Percentiles rank a stretch among this genome's conserved stretches.
phyloP scores from a whole-genome alignment of 257 asterid species.

The Paulownia fortunei region DNA sequence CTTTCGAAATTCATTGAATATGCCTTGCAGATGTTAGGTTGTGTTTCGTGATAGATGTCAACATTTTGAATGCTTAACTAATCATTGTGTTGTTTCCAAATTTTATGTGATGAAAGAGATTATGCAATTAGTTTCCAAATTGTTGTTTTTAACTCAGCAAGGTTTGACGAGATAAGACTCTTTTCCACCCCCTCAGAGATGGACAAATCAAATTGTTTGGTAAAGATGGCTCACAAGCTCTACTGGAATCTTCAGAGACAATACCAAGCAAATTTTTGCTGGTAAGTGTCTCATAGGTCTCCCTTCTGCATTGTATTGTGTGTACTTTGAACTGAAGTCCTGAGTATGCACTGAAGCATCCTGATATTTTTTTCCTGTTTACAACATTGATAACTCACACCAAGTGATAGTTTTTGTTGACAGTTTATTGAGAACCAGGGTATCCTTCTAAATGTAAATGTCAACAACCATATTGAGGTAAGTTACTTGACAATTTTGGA shows the following conservation, averaged over 20 bases:
- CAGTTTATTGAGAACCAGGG: conserved; percentile 87
- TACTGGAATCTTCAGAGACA: conserved; percentile 69
- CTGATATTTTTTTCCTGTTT: not conserved
- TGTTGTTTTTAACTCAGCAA: not conserved
- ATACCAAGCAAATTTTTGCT: conserved; percentile 69
- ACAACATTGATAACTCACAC: conserved; percentile 17
- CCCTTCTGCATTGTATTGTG: not conserved
- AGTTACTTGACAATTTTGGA: conserved; percentile 30
- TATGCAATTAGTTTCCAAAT: not conserved
- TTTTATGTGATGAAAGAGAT: conserved; percentile 10
- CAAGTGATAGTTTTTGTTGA: conserved; percentile 35
- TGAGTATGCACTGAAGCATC: not conserved
- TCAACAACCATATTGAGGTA: conserved; percentile 80
- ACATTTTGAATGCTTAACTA: not conserved
- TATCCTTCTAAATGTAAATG: conserved; percentile 67
- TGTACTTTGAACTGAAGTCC: not conserved
- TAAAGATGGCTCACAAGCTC: conserved; percentile 73
- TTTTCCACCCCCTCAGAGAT: conserved; percentile 52
- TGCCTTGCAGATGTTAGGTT: not conserved
- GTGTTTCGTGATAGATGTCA: not conserved
- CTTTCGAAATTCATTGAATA: not conserved
- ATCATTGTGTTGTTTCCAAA: too few relatives aligned
- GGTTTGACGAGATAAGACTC: conserved; percentile 23
- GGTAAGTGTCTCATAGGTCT: conserved; percentile 44
- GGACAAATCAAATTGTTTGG: conserved; percentile 90